phyloP scores from a whole-genome alignment of 257 asterid species.

The Nicotiana otophora region DNA sequence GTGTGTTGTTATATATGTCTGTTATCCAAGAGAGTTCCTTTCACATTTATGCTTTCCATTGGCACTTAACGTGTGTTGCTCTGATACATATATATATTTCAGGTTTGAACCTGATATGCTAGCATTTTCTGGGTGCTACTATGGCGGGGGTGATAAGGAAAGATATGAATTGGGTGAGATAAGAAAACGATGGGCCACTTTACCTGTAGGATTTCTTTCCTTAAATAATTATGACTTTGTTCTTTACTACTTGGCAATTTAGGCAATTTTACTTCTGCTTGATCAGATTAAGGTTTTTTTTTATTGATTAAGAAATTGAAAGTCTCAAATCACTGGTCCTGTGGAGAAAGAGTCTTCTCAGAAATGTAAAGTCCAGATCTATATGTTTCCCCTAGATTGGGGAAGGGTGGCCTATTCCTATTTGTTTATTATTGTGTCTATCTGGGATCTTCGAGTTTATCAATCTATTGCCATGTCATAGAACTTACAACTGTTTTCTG shows the following conservation, averaged over 20 bases:
- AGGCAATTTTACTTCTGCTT: background rate
- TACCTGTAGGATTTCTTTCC: constrained; percentile 34
- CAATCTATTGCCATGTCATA: background rate
- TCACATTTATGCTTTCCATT: background rate
- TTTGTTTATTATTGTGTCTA: background rate
- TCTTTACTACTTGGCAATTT: background rate
- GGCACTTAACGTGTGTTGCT: background rate
- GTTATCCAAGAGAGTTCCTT: background rate
- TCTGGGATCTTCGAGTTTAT: background rate
- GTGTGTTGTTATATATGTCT: background rate
- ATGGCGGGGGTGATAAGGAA: constrained; percentile 47
- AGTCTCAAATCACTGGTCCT: background rate
- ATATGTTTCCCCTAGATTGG: background rate
- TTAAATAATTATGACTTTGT: background rate
- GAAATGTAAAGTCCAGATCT: background rate
- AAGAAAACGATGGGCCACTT: constrained; percentile 47
- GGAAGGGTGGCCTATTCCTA: background rate
- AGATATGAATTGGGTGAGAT: constrained; percentile 39
- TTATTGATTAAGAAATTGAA: background rate
- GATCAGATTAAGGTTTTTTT: background rate
- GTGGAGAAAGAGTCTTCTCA: background rate
- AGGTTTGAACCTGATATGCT: constrained; percentile 58
- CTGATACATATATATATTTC: constrained; percentile 11
- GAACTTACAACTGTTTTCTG: background rate
- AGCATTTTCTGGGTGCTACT: constrained; percentile 50